Conservation (phyloP, 2,329 filamentous ascomycete species). For the Zalaria sp. region DNA sequence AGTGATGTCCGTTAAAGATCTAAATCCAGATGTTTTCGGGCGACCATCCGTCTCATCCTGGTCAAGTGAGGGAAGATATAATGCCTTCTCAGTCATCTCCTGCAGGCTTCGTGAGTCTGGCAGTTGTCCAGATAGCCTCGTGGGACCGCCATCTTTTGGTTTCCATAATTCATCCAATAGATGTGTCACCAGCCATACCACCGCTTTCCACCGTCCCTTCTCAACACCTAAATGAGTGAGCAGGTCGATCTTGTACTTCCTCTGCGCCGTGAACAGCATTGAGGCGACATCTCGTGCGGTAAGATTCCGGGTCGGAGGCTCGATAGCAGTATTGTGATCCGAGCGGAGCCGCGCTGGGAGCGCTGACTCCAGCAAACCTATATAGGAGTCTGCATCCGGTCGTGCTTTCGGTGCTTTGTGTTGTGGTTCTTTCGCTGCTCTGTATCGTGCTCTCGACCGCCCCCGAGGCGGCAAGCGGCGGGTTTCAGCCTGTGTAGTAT, state of each 20-base stretch:
- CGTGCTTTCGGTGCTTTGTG: no score
- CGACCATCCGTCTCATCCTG: no score
- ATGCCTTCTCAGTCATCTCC: conserved; percentile 3
- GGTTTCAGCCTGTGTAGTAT: no score
- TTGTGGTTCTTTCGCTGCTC: no score
- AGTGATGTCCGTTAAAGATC: background rate
- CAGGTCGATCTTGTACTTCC: conserved; percentile 17
- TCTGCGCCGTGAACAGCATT: conserved; percentile 13
- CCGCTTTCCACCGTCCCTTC: conserved; percentile 27
- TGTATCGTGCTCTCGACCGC: no score
- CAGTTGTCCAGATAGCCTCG: conserved; percentile 1
- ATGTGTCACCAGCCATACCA: conserved; percentile 31
- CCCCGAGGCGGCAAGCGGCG: no score
- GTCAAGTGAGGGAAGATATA: no score
- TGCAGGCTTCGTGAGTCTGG: conserved; percentile 6
- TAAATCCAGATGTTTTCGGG: no score
- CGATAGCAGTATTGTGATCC: background rate
- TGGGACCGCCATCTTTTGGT: background rate
- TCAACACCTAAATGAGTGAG: conserved; percentile 24
- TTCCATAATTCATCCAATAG: conserved; percentile 19
- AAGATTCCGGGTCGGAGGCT: conserved; percentile 5
- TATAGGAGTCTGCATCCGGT: no score
- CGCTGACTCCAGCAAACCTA: background rate
- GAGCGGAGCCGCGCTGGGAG: background rate
- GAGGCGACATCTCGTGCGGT: conserved; percentile 11